Conservation (phyloP, 2,329 filamentous ascomycete genomes). For the Cryphonectria carpinicola region DNA sequence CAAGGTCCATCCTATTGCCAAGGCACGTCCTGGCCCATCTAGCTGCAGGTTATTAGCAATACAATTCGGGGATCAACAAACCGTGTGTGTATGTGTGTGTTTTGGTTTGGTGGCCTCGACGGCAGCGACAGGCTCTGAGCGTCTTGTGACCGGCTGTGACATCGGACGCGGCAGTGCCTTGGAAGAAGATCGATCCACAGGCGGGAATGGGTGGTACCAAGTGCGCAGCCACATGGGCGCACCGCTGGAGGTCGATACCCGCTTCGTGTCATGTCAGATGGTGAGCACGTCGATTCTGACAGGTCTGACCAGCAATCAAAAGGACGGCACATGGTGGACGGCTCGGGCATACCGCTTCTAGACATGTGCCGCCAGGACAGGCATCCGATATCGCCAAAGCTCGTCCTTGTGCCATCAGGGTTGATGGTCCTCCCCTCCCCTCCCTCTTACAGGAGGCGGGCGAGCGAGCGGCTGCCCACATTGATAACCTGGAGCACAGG, state of each 20-base stretch:
- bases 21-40: background rate
- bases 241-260: slow-evolving; percentile 14
- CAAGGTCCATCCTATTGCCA: background rate
- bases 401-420: background rate
- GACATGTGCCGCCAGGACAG: background rate
- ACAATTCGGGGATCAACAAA: background rate
- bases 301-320: slow-evolving; percentile 12
- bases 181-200: background rate
- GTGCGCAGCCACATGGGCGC: slow-evolving; percentile 14
- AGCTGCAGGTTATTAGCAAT: background rate
- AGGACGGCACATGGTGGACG: background rate
- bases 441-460: background rate
- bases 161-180: slow-evolving; percentile 5
- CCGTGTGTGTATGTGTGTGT: background rate
- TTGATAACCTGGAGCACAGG: background rate
- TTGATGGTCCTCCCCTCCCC: background rate
- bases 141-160: background rate
- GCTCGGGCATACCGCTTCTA: background rate
- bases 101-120: background rate
- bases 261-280: slow-evolving; percentile 3
- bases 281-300: slow-evolving; percentile 10
- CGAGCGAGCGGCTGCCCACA: background rate
- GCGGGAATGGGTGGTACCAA: background rate
- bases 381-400: slow-evolving; percentile 13
- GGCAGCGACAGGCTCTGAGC: background rate